Base-by-base conservation (phyloP, 768 basidiomycete genomes). In the Termitomyces sp. region DNA sequence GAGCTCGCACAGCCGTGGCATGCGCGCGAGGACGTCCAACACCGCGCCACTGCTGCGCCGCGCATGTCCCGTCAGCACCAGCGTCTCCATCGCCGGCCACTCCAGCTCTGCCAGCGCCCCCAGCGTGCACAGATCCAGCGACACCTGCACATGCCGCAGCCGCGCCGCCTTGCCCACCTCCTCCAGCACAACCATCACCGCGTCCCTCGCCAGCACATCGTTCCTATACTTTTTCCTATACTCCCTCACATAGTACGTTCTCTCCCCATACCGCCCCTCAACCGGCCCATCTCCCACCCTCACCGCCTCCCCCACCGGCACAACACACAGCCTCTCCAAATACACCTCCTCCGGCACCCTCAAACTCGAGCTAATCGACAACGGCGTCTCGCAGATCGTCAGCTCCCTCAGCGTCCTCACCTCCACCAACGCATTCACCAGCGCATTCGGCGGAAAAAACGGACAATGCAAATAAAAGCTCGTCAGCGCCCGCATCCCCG, bases 221-320 rank as follows among this genome's bases (percentile, higher is more conserved):
- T 75, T 71, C 57, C 71, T 73, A 63, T 77, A 74, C 58, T 70
- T 69, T 64, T 71, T 76, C 32, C 78, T 72, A 62, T 79, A 80
- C 59, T 75, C 74, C 2, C 78, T 71, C 37, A 69, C 67, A 60
- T 75, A 76, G 45, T 79, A 80, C 17, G 70, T 55, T 5, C 71
- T 54, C 20, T 76, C 76, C 29, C 72, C 68, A 65, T 74, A 76
- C 38, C 73, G 74, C 9, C 69, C 60, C 49, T 78, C 71, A 59
- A 72, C 76, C 1, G 78, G 74, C 2, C 77, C 78, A 55, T 80
- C 78, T 2, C 79, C 79, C 2, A 77, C 70, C 2, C 78, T 73
- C 15, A 76, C 70, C 4, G 75, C 78, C 62, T 80, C 76, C 2
- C 70, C 76, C 5, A 80, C 77, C 8, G 77, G 76, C 12, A 74